Base-by-base conservation (phyloP, 305 asterid genomes). In the Salvia sclarea region DNA sequence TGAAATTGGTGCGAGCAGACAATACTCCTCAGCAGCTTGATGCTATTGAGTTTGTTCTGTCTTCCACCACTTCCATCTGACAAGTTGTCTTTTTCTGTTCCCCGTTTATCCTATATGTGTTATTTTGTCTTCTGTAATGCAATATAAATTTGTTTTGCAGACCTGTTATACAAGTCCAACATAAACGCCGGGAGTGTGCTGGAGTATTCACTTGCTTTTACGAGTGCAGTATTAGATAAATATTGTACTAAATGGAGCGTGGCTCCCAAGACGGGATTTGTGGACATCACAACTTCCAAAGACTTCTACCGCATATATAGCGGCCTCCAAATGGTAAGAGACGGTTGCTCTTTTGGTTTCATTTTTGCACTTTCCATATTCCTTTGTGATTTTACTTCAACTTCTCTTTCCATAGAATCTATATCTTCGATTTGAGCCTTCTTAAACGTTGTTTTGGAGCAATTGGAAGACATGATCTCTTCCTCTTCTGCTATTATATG, bases 191-290 rank as follows among this genome's bases (percentile, higher is more conserved):
- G 99, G 78, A 94, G 98, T 71, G 99, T 91, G 67, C 85, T 94
- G 79, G 99, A 94, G 72, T 94, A 91, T 75, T 88, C 98, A 20
- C 95, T 94, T 67, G 99, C 99, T 68, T 94, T 94, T 74, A 89
- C 95, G 37, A 94, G 98, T 83, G 99, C 99, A 55, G 97, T 96
- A 70, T 66, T 94, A 71, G 99, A 94, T 73, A 94, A 91, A 74
- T 94, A 91, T 78, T 94, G 99, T 56, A 87, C 81, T 73, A 91
- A 89, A 81, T 94, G 99, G 99, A 89, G 98, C 59, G 84, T 94
- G 63, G 78, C 90, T 61, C 98, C 99, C 35, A 94, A 81, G 84
- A 91, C 99, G 0, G 99, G 99, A 10, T 94, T 94, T 59, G 81
- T 91, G 66, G 99, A 94, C 76, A 94, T 94, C 74, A 94, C 97